Evolutionary conservation across 331 rosid species (phyloP).

Genomic region (Arachis monticola): DNA sequence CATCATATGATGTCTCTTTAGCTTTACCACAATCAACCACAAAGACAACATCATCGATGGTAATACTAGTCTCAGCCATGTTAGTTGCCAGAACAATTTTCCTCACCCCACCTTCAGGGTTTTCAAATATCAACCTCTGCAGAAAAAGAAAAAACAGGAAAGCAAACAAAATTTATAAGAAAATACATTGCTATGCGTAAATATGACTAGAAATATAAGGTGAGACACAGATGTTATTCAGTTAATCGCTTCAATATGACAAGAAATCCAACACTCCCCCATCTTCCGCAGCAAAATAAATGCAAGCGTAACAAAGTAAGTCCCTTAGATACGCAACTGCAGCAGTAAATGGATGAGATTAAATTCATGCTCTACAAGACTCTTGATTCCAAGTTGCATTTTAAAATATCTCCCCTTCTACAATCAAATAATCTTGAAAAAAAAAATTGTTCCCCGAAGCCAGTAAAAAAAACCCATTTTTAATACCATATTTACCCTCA

Average conservation of each 20-base stretch:
- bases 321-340: slow-evolving; percentile 14
- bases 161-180: slow-evolving; percentile 4
- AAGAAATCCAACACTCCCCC: slow-evolving; percentile 11
- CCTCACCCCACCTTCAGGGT: slow-evolving; percentile 83
- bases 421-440: slow-evolving; percentile 10
- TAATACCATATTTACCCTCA: background rate
- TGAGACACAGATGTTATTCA: slow-evolving; percentile 20
- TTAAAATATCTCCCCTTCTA: slow-evolving; percentile 15
- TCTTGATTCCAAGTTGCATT: slow-evolving; percentile 5
- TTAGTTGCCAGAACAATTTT: slow-evolving; percentile 80
- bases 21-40: slow-evolving; percentile 98
- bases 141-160: slow-evolving; percentile 35
- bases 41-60: slow-evolving; percentile 90
- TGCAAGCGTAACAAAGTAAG: slow-evolving; percentile 7
- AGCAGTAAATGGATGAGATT: background rate
- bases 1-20: slow-evolving; percentile 97
- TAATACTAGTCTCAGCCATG: slow-evolving; percentile 52
- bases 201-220: slow-evolving; percentile 18
- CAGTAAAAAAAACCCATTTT: slow-evolving; percentile 4
- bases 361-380: slow-evolving; percentile 17
- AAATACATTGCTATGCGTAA: slow-evolving; percentile 9
- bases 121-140: slow-evolving; percentile 91
- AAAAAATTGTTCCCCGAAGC: slow-evolving; percentile 3
- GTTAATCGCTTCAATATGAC: slow-evolving; percentile 8
- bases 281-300: background rate